Conservation (phyloP, 306 rosid genomes). For the Sicyos edulis region DNA sequence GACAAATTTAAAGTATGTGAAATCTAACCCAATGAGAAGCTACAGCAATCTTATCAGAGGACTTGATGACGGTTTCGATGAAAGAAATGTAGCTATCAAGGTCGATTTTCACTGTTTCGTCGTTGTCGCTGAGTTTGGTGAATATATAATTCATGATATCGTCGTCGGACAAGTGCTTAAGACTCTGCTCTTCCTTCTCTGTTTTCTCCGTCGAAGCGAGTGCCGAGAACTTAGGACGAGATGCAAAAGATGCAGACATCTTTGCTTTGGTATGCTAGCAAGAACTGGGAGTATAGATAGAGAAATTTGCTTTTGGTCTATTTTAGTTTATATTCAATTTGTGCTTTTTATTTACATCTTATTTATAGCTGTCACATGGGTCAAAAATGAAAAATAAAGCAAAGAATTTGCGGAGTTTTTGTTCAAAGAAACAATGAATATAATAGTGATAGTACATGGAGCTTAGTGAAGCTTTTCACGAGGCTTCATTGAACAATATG, state of each 20-base stretch:
- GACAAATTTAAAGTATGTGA: neutral
- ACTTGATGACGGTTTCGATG: neutral
- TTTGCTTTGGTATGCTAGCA: neutral
- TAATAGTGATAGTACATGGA: neutral
- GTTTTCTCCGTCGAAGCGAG: neutral
- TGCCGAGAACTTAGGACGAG: neutral
- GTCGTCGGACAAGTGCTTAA: slow-evolving; percentile 10
- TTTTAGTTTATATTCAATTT: neutral
- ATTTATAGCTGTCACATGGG: neutral
- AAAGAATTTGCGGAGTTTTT: neutral
- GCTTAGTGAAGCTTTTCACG: neutral
- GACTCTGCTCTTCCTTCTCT: neutral
- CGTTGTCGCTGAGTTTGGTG: neutral
- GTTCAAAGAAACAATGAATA: slow-evolving; percentile 9
- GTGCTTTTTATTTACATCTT: neutral
- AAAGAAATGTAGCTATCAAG: neutral
- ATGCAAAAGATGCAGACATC: neutral
- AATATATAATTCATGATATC: neutral
- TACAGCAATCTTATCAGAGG: neutral
- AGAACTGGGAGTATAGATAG: neutral
- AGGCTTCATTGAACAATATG: slow-evolving; percentile 2
- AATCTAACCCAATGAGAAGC: slow-evolving; percentile 5
- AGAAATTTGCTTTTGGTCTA: neutral
- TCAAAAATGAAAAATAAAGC: slow-evolving; percentile 7
- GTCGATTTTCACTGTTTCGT: neutral